These are phyloP conservation scores for Triangularia setosa DNA, from an alignment of 2,329 filamentous ascomycete species.

Conservation along the genomic window DNA sequence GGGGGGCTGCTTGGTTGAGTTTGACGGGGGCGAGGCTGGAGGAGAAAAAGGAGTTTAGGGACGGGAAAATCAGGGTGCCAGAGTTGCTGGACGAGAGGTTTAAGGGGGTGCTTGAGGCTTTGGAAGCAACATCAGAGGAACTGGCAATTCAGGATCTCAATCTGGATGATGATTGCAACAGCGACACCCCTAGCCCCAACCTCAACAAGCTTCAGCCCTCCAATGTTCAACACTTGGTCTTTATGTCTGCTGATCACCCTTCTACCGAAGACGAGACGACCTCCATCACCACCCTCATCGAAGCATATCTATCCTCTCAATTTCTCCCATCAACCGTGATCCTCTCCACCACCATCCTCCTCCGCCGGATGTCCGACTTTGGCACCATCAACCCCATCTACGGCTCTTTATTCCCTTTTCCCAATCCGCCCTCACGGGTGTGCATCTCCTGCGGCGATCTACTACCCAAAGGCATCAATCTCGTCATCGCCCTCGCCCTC, in stretches of 20 bases:
- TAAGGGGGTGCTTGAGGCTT: slow-evolving; percentile 35
- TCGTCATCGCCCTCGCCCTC: slow-evolving; percentile 54
- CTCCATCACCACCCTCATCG: slow-evolving; percentile 46
- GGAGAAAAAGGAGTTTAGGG: slow-evolving; percentile 32
- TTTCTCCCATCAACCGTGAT: slow-evolving; percentile 40
- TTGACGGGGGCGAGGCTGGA: slow-evolving; percentile 55
- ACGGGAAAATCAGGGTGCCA: slow-evolving; percentile 48
- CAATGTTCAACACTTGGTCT: slow-evolving; percentile 36
- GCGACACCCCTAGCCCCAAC: background rate
- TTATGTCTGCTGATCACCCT: slow-evolving; percentile 25
- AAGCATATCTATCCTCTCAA: slow-evolving; percentile 34
- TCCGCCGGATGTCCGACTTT: slow-evolving; percentile 80
- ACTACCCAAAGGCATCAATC: slow-evolving; percentile 57
- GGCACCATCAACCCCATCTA: slow-evolving; percentile 71
- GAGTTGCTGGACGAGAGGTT: slow-evolving; percentile 64
- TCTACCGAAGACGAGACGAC: slow-evolving; percentile 46
- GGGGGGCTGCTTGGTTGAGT: slow-evolving; percentile 71
- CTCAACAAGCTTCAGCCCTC: background rate
- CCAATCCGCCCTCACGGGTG: slow-evolving; percentile 81
- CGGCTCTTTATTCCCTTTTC: slow-evolving; percentile 62
- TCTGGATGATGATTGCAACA: background rate
- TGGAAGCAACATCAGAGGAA: slow-evolving; percentile 18
- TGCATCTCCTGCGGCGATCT: slow-evolving; percentile 72
- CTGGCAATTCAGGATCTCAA: background rate
- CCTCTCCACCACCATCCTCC: slow-evolving; percentile 60